Evolutionary conservation across 371 early-diverging fungal genomes (phyloP), one percentile per base, ranked within the genome.

Genomic region (Sporodiniella umbellata): DNA sequence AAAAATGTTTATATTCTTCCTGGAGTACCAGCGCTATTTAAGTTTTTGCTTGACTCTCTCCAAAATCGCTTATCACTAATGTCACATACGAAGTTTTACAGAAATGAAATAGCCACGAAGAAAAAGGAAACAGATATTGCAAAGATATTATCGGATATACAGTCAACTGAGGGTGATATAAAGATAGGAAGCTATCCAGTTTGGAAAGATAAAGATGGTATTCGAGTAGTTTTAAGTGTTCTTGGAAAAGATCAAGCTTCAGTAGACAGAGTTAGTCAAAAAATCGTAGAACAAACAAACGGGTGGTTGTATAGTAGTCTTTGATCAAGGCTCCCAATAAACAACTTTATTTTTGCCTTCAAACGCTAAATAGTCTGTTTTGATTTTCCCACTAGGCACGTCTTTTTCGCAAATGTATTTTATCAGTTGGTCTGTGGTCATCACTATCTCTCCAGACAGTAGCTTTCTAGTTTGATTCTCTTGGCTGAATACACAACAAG

Each of bases 101-200:
- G 87, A 3, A 54, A 30, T 12, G 70, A 79, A 40, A 66, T 87
- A 7, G 80, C 64, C 4, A 86, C 86, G 0, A 42, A 24, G 22
- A 35, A 59, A 38, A 46, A 62, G 8, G 87, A 87, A 43, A 62
- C 66, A 1, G 58, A 48, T 1, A 69, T 87, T 45, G 82, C 84
- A n/a, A 70, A 64, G 4, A 54, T 51, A 8, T 58, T 87, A 18
- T 51, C 66, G 33, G 43, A 49, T 8, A 33, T 75, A 19, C 86
- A 85, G 51, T 33, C 33, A 6, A 30, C 48, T 21, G 67, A 63
- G 5, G 28, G 25, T 2, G 33, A 65, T 2, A 40, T 85, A 48
- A 81, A 77, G 43, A 72, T 86, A 37, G 85, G 88, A 4, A 75
- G 76, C n/a, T 87, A 87, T 56, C 87, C 87, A 18, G 54, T 68